Base-by-base conservation (phyloP, 148 eudicot species). In the Camellia lanceoleosa region DNA sequence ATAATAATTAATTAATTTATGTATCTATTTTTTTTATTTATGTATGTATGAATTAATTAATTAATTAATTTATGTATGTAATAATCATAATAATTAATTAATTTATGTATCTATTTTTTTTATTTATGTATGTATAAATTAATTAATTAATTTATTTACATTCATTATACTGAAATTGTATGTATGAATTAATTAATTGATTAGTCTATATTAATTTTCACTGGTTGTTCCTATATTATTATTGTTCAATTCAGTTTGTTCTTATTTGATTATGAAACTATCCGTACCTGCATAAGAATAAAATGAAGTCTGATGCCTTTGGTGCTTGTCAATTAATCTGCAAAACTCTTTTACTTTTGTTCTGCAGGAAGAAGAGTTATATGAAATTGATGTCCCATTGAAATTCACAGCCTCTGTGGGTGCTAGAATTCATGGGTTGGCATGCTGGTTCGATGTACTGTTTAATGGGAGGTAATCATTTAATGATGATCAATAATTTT, bases 391-490 rank as follows among this genome's bases (percentile, higher is more conserved):
- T 71, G 85, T 97, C 30, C 99, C 98, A 6, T 80, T 97, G 80
- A 94, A 88, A 80, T 97, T 91, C 82, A 86, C 84, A 67, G 86
- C 97, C 3, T 80, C 97, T 43, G 92, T 91, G 83, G 97, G 99
- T 76, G 87, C 95, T 78, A 90, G 99, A 86, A 84, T 97, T 75
- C 99, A 97, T 83, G 99, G 99, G 49, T 68, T 97, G 76, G 98
- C 99, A 7, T 97, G 99, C 84, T 97, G 99, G 99, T 97, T 97
- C 84, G 99, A 97, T 79, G 99, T 97, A 76, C 78, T 97, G 83
- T 97, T 97, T 80, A 86, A 94, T 79, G 99, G 99, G 81, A 97
- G 99, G 99, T 97, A 88, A 63, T 85, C 30, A 2, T 47, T 77
- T 63, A 16, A 54, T 55, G 41, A 20, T 72, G 44, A 62, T 52